These are phyloP conservation scores for Sporothrix globosa DNA, from an alignment of 2,329 filamentous ascomycete species.

Conservation along the genomic window DNA sequence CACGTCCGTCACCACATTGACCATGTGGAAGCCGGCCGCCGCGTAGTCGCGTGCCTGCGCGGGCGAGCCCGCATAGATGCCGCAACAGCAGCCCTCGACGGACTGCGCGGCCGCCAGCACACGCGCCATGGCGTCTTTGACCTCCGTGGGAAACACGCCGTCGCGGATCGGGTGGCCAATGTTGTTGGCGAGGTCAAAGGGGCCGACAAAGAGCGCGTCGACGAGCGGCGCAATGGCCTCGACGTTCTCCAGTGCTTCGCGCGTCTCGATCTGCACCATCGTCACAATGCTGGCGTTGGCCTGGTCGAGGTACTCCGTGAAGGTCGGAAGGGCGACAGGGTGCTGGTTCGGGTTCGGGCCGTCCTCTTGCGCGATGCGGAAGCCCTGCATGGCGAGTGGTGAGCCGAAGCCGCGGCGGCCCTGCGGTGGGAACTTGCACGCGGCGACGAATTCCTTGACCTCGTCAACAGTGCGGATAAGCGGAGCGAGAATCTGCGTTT, in stretches of 20 bases:
- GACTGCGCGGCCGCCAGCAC: constrained; percentile 60
- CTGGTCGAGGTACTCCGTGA: constrained; percentile 60
- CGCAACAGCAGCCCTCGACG: constrained; percentile 66
- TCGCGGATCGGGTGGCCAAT: constrained; percentile 65
- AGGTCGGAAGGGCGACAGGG: constrained; percentile 45
- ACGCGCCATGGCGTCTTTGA: constrained; percentile 62
- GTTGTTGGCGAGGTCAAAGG: constrained; percentile 68
- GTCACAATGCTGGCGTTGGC: constrained; percentile 62
- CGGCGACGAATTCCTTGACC: constrained; percentile 53
- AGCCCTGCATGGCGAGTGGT: constrained; percentile 57
- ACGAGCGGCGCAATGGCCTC: constrained; percentile 66
- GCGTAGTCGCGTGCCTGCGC: constrained; percentile 59
- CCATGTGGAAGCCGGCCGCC: constrained; percentile 64
- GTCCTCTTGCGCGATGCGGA: constrained; percentile 39
- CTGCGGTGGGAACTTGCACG: constrained; percentile 60
- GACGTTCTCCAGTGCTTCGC: constrained; percentile 62
- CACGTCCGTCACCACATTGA: constrained; percentile 61
- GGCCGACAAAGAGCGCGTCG: constrained; percentile 67
- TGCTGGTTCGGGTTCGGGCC: not conserved
- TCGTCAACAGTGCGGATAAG: constrained; percentile 59
- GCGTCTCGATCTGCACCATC: constrained; percentile 70
- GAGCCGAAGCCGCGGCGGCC: constrained; percentile 61
- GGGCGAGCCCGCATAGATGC: constrained; percentile 61
- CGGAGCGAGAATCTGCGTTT: constrained; percentile 53
- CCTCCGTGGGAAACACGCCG: constrained; percentile 60